Conservation (phyloP, 768 basidiomycete species). For the Termitomyces bulborhizus region DNA sequence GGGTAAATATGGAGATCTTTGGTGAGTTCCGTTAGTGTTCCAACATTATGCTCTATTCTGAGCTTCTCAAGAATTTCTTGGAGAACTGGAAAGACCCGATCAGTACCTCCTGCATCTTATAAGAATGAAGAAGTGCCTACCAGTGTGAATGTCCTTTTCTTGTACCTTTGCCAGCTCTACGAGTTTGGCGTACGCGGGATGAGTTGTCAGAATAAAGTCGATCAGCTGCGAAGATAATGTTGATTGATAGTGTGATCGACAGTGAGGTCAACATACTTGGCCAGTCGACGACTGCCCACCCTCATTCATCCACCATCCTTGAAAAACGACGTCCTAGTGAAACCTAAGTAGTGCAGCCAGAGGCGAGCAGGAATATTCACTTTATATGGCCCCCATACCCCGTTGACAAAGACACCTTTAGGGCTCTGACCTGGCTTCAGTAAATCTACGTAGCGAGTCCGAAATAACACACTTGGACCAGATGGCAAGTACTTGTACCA, state of each 20-base stretch:
- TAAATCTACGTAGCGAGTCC: neutral
- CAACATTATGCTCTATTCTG: conserved; percentile 43
- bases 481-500: conserved; percentile 94
- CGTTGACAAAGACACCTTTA: conserved; percentile 79
- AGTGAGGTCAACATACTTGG: conserved; percentile 42
- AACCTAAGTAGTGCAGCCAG: neutral
- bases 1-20: conserved; percentile 86
- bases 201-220: conserved; percentile 91
- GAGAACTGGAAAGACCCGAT: conserved; percentile 42
- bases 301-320: conserved; percentile 99
- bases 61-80: conserved; percentile 69
- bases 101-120: neutral
- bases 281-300: conserved; percentile 98
- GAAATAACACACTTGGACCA: conserved; percentile 60
- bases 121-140: conserved; percentile 24
- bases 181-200: conserved; percentile 75
- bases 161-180: conserved; percentile 55
- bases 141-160: conserved; percentile 50
- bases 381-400: conserved; percentile 91
- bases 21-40: conserved; percentile 75
- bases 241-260: neutral
- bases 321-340: conserved; percentile 76
- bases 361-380: conserved; percentile 23
- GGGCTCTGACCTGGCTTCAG: conserved; percentile 46
- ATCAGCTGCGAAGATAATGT: conserved; percentile 54